phyloP scores from a whole-genome alignment of 129 eudicot species.

The Chrysanthemum lavandulifolium region DNA sequence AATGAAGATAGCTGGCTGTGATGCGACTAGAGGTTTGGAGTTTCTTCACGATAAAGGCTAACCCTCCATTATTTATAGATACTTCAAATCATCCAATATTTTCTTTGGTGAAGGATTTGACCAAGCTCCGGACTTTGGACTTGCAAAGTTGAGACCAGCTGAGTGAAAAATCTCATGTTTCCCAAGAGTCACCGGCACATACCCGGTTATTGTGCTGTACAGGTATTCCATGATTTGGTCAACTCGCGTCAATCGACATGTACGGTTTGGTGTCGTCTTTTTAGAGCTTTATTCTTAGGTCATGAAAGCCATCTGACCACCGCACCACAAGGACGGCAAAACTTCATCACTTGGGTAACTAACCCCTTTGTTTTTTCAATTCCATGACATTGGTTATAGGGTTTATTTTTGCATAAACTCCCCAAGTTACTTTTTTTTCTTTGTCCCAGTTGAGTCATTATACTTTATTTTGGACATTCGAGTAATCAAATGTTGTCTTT shows the following conservation, averaged over 20 bases:
- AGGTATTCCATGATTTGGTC: conserved; percentile 99
- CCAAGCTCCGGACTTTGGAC: conserved; percentile 94
- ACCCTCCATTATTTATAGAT: conserved; percentile 96
- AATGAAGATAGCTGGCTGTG: conserved; percentile 95
- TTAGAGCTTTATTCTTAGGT: conserved; percentile 94
- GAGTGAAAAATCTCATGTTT: conserved; percentile 98
- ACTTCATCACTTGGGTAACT: conserved; percentile 93
- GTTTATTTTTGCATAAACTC: neutral
- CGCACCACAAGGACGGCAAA: conserved; percentile 88
- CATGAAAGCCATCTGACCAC: conserved; percentile 94
- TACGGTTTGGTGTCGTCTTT: conserved; percentile 95
- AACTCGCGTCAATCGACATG: conserved; percentile 91
- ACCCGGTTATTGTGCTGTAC: conserved; percentile 97
- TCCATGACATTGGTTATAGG: neutral
- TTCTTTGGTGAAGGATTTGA: conserved; percentile 74
- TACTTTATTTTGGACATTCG: neutral
- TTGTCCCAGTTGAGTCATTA: too few species aligned
- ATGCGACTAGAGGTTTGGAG: conserved; percentile 92
- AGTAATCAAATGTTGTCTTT: too few species aligned
- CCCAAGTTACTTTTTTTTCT: neutral
- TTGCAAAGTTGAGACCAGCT: conserved; percentile 92
- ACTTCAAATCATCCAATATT: conserved; percentile 92
- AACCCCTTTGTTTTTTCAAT: conserved; percentile 9
- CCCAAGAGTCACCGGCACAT: conserved; percentile 98
- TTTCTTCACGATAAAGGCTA: conserved; percentile 96